Base-by-base conservation (phyloP, 768 basidiomycete genomes). In the Leccinum imitatum region DNA sequence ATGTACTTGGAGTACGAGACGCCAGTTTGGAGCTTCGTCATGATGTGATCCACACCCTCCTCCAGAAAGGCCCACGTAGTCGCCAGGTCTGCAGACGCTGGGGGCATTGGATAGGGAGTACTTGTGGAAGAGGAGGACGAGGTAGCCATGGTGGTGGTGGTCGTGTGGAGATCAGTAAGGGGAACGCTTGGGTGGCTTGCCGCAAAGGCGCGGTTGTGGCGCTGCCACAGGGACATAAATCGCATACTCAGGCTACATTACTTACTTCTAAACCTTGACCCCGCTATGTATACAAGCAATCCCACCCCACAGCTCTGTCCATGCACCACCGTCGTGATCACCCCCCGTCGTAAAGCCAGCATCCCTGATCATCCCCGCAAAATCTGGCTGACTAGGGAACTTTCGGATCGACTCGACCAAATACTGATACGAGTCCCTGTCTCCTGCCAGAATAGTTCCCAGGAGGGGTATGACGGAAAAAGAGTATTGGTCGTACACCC, bases 391-490 rank as follows among this genome's bases (percentile, higher is more conserved):
- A 11, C 85, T 80, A 27, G 95, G 95, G 79, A 98, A 98, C 66
- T 85, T 86, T 46, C 94, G 89, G 67, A 99, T 98, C 11, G 95
- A 97, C 74, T 99, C 97, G 47, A 98, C 93, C 48, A 99, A 83
- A 73, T 99, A 98, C 73, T 98, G 95, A 74, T 99, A 99, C 6
- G 95, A 96, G 21, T 86, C 89, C 21, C 96, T 83, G 75, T 99
- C 96, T 0, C 91, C 91, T 10, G 95, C 92, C n/a, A 99, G 78
- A 65, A 99, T 91, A 19, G 94, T 96, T n/a, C 97, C 97, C 50
- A 99, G 77, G 19, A 96, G 79, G 3, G 97, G 97, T 69, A 99
- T 97, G 61, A 98, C 83, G 0, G 90, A 86, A 82, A 99, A 99
- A 1, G 95, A 98, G 71, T 96, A 98, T 63, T 93, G 88, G 64